These are phyloP conservation scores for Falciphora oryzae DNA, from an alignment of 2,329 filamentous ascomycete genomes.

Conservation along the genomic window DNA sequence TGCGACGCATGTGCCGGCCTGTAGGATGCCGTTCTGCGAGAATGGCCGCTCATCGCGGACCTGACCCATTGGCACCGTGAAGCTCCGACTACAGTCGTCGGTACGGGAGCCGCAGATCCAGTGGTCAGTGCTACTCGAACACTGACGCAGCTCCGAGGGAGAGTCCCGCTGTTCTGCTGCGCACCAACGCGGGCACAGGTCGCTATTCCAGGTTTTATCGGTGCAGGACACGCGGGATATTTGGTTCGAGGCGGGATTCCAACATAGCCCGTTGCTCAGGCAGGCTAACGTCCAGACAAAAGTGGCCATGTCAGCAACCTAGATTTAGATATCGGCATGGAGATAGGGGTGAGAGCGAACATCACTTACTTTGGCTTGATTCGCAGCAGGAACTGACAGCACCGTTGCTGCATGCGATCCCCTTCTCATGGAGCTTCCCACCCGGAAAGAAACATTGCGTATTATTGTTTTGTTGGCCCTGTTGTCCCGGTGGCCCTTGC, in stretches of 20 bases:
- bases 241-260: not conserved
- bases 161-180: not conserved
- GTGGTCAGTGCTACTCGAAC: not conserved
- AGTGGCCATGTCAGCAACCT: not conserved
- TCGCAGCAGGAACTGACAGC: slow-evolving; percentile 4
- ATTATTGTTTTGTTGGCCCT: slow-evolving; percentile 2
- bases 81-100: not conserved
- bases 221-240: not conserved
- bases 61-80: slow-evolving; percentile 1
- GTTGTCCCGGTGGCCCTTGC: not conserved
- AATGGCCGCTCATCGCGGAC: not conserved
- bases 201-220: slow-evolving; percentile 5
- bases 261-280: slow-evolving; percentile 3
- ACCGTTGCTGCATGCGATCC: not conserved
- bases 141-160: not conserved
- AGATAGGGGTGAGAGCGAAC: not conserved
- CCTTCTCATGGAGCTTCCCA: not conserved
- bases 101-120: slow-evolving; percentile 2
- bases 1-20: not conserved
- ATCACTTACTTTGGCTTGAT: not conserved
- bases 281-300: not conserved
- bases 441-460: not conserved
- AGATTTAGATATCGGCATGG: not conserved
- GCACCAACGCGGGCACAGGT: not conserved
- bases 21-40: slow-evolving; percentile 6